Conservation (phyloP, 73 alveolate genomes). For the Paramecium sonneborni region DNA sequence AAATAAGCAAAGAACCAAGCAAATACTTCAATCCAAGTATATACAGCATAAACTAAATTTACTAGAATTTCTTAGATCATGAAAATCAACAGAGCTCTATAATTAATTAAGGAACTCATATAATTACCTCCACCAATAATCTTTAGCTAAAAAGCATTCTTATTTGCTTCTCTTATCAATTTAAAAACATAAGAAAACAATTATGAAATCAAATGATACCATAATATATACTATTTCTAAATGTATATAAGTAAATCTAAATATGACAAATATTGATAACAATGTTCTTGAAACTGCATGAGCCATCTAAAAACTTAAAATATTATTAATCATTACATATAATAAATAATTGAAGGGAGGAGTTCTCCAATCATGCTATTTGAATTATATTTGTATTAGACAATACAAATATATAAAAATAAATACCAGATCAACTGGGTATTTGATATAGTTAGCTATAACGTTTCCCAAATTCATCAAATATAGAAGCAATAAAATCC, state of each 20-base stretch:
- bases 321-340: not conserved
- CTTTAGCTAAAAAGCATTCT: not conserved
- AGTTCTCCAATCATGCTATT: not conserved
- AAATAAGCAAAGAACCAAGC: conserved; percentile 9
- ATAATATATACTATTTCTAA: not conserved
- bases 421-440: not conserved
- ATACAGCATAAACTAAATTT: not conserved
- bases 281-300: not conserved
- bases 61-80: conserved; percentile 7
- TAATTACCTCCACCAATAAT: conserved; percentile 22
- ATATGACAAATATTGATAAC: not conserved
- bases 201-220: not conserved
- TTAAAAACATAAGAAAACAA: not conserved
- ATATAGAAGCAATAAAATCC: not conserved
- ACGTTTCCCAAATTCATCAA: not conserved
- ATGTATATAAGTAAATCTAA: not conserved
- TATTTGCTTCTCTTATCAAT: not conserved
- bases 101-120: not conserved
- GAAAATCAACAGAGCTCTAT: not conserved
- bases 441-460: not conserved
- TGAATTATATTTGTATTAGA: not conserved
- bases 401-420: not conserved
- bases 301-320: not conserved
- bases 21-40: not conserved
- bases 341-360: not conserved